Base-by-base conservation (phyloP, 129 eudicot species). In the Pittosporum tobira region DNA sequence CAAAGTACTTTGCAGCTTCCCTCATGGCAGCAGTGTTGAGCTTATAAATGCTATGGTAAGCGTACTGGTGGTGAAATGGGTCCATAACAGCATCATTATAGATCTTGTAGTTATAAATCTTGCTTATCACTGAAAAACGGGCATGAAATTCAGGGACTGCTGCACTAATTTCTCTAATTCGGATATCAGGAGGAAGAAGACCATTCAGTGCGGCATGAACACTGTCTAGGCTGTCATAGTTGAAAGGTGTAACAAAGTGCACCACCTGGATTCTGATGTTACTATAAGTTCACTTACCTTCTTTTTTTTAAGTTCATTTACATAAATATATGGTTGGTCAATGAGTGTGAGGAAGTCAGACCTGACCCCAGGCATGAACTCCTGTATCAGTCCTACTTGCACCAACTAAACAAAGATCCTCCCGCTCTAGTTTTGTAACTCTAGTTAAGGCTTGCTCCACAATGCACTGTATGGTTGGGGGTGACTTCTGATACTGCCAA, bases 291-390 rank as follows among this genome's bases (percentile, higher is more conserved):
- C 16, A 15, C 16, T 37, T 12, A 6, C 8, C n/a, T n/a, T n/a
- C n/a, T n/a, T n/a, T n/a, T n/a, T n/a, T 48, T 48, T 44, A 28
- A 48, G 2, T 59, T 19, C 16, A 15, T 20, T 37, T 12, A 6
- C 8, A 45, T 23, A 29, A 38, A 47, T n/a, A 34, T 43, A n/a
- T 29, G 16, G 43, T 19, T 46, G 36, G 13, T 25, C 45, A 37
- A 19, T 47, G 23, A 27, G 10, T n/a, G 21, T 24, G 16, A 80
- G 36, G 22, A 48, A 53, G 45, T 27, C 76, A 59, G 66, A 88
- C 96, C 96, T 89, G 97, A 70, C 93, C 97, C 75, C 75, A 75
- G 13, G 97, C 97, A 52, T 89, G 97, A 63, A 89, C 95, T 72
- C 97, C 95, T 23, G 93, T 38, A 66, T 89, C 97, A 0, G 97